phyloP scores from a whole-genome alignment of 176 grass and related monocot species.

The Tillandsia fasciculata region DNA sequence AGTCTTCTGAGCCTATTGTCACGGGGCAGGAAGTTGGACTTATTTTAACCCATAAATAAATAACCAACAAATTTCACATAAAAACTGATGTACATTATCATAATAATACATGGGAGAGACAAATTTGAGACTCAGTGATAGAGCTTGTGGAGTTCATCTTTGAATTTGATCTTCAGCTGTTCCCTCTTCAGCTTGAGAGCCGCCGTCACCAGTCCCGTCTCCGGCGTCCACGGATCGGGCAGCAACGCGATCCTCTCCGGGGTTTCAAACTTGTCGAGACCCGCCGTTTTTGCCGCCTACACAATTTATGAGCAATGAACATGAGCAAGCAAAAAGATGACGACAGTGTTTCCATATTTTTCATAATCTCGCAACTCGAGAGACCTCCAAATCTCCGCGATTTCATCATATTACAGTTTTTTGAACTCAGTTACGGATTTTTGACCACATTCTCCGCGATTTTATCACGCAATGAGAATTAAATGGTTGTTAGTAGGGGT shows the following conservation, averaged over 20 bases:
- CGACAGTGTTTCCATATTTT: too few relatives aligned
- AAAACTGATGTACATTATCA: too few relatives aligned
- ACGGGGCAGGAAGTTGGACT: too few relatives aligned
- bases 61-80: too few relatives aligned
- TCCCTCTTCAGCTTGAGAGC: constrained; percentile 78
- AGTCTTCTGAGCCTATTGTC: too few relatives aligned
- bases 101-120: too few relatives aligned
- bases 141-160: constrained; percentile 38
- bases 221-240: constrained; percentile 69
- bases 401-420: neutral
- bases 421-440: too few relatives aligned
- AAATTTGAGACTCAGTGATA: constrained; percentile 29
- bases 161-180: constrained; percentile 57
- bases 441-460: neutral
- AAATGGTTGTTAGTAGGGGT: neutral
- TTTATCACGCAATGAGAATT: neutral
- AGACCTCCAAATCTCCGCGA: neutral
- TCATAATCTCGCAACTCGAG: too few relatives aligned
- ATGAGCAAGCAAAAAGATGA: too few relatives aligned
- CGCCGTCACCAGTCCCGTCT: constrained; percentile 65
- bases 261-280: constrained; percentile 61
- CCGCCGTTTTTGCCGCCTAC: constrained; percentile 43
- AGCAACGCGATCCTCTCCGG: constrained; percentile 50
- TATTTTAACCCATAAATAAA: too few relatives aligned
- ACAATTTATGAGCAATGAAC: neutral